These are phyloP conservation scores for Meira nashicola DNA, from an alignment of 1,284 basidiomycete species.

Conservation along the genomic window DNA sequence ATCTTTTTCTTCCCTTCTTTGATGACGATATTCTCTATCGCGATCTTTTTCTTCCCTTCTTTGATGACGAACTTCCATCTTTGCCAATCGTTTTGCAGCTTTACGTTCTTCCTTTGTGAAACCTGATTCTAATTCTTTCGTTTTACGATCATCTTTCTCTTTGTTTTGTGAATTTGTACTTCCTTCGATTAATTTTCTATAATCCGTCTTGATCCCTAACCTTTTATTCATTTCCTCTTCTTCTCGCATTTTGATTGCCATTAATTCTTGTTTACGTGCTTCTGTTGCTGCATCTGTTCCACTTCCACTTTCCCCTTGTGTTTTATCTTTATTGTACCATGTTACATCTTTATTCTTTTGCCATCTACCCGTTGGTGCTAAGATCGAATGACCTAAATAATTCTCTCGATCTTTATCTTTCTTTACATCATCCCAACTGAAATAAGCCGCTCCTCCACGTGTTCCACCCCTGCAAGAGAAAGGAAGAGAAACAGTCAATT, in stretches of 20 bases:
- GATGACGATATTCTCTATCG: conserved; percentile 10
- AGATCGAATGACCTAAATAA: conserved; percentile 49
- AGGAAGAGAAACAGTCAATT: neutral
- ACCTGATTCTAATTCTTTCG: conserved; percentile 11
- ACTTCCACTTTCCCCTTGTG: no score
- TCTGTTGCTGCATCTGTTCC: conserved; percentile 16
- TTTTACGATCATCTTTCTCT: neutral
- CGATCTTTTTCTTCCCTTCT: conserved; percentile 17
- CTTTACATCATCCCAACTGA: conserved; percentile 46
- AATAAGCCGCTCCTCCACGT: conserved; percentile 46
- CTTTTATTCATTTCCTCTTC: conserved; percentile 37
- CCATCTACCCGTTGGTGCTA: conserved; percentile 50
- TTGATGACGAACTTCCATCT: conserved; percentile 18
- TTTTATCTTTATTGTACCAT: conserved; percentile 49
- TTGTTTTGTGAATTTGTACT: neutral
- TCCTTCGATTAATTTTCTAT: neutral
- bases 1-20: conserved; percentile 16
- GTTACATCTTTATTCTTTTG: conserved; percentile 47
- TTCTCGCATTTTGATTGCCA: conserved; percentile 42
- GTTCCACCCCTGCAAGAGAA: conserved; percentile 29
- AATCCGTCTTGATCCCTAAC: conserved; percentile 19
- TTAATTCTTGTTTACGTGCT: conserved; percentile 33
- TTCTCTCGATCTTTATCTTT: conserved; percentile 48
- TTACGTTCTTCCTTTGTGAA: conserved; percentile 31
- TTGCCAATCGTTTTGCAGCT: conserved; percentile 30